phyloP scores from a whole-genome alignment of 2,329 filamentous ascomycete species.

The Epichloe glyceriae region DNA sequence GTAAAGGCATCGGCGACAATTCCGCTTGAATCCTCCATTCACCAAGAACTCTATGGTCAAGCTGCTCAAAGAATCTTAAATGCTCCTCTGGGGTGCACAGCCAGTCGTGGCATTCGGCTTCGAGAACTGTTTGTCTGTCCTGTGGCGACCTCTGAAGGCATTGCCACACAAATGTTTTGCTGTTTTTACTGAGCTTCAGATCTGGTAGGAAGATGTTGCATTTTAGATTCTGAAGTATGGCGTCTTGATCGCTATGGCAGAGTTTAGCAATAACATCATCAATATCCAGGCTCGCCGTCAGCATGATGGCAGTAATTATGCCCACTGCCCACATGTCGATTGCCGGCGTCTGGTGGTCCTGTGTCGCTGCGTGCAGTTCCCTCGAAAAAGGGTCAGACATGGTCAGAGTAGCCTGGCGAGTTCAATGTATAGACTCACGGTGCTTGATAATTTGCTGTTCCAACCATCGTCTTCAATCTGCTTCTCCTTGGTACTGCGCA shows the following conservation, averaged over 20 bases:
- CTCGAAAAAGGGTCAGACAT: conserved; percentile 16
- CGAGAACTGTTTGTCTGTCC: conserved; percentile 15
- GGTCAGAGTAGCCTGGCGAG: neutral
- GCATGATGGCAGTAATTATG: conserved; percentile 27
- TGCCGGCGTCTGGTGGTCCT: conserved; percentile 18
- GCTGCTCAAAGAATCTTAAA: conserved; percentile 17
- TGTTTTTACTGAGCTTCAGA: conserved; percentile 13
- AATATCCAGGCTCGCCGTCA: conserved; percentile 13
- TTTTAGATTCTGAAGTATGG: conserved; percentile 11
- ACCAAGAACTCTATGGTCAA: conserved; percentile 17
- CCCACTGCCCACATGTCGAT: conserved; percentile 43
- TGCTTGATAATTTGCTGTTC: conserved; percentile 34
- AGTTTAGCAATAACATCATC: conserved; percentile 13
- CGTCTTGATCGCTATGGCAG: conserved; percentile 15
- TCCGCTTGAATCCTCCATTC: conserved; percentile 15
- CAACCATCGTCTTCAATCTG: conserved; percentile 31
- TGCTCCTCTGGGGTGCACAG: conserved; percentile 20
- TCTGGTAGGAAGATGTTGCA: conserved; percentile 7
- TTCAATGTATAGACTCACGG: conserved; percentile 27
- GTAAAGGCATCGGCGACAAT: conserved; percentile 21
- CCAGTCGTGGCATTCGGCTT: conserved; percentile 22
- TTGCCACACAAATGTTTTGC: conserved; percentile 16
- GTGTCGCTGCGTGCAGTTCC: conserved; percentile 19
- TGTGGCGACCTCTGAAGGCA: conserved; percentile 18
- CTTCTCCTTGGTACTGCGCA: conserved; percentile 29